Conservation (phyloP, 2,329 filamentous ascomycete genomes). For the Cladosporium halotolerans region DNA sequence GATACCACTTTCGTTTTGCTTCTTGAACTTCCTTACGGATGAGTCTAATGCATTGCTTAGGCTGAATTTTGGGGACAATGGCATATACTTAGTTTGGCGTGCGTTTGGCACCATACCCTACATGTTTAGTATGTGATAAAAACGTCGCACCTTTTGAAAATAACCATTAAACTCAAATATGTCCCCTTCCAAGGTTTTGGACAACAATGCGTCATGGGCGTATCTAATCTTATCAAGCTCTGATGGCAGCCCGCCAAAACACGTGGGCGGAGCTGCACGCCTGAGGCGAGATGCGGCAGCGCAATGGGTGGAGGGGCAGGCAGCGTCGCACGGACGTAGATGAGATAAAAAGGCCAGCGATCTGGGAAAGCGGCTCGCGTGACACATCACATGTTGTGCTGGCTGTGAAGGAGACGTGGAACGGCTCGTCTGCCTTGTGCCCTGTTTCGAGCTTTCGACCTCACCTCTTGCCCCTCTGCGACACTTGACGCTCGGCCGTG, state of each 20-base stretch:
- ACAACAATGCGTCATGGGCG: too few relatives aligned
- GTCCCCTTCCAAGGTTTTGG: too few relatives aligned
- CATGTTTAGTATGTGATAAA: not conserved
- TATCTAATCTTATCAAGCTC: too few relatives aligned
- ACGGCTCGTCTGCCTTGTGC: slow-evolving; percentile 1
- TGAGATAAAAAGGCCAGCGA: not conserved
- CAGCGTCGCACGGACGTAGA: not conserved
- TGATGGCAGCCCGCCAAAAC: not conserved
- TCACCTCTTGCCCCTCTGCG: not conserved
- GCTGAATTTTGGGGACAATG: too few relatives aligned
- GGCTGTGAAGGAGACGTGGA: not conserved
- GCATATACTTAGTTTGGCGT: not conserved
- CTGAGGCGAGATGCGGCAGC: not conserved
- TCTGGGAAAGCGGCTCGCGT: not conserved
- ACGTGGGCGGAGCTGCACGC: slow-evolving; percentile 4
- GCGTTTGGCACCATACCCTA: not conserved
- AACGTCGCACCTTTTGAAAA: not conserved
- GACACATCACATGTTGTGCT: slow-evolving; percentile 1
- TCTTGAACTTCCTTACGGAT: not conserved
- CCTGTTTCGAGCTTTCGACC: slow-evolving; percentile 1
- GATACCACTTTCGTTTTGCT: not conserved
- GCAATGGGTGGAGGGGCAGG: not conserved
- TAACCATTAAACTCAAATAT: not conserved
- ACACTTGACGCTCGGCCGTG: too few relatives aligned
- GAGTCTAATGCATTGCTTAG: too few relatives aligned